Conservation (phyloP, 257 asterid genomes). For the Solanum dulcamara region DNA sequence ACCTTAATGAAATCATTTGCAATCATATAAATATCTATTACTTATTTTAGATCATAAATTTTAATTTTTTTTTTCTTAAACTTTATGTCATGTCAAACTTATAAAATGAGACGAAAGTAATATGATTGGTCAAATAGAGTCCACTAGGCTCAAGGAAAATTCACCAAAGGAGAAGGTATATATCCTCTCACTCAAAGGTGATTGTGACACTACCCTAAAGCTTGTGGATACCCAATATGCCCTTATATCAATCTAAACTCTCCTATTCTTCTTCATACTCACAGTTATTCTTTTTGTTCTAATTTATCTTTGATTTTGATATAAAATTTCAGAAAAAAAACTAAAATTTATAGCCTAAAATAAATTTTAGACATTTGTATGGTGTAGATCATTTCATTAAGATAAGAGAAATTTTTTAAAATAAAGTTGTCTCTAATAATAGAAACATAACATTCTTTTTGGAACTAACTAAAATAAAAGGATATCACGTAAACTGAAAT, state of each 20-base stretch:
- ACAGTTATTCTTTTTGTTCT: not conserved
- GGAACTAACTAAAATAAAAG: not conserved
- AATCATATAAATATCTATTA: too few relatives aligned
- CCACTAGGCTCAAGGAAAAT: not conserved
- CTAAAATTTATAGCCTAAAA: not conserved
- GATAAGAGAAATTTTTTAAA: too few relatives aligned
- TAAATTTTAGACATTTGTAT: not conserved
- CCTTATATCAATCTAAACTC: not conserved
- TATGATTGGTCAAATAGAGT: not conserved
- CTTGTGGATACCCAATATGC: not conserved
- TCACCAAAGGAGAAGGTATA: not conserved
- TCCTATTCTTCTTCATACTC: not conserved
- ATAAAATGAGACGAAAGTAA: too few relatives aligned
- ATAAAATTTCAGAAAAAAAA: too few relatives aligned
- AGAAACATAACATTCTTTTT: not conserved
- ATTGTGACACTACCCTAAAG: not conserved
- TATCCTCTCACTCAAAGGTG: not conserved
- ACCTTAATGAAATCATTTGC: too few relatives aligned
- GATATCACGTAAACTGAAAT: not conserved
- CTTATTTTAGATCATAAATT: too few relatives aligned
- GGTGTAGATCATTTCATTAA: too few relatives aligned
- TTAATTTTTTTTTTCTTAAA: too few relatives aligned
- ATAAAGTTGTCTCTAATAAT: not conserved
- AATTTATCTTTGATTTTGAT: not conserved
- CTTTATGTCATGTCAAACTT: too few relatives aligned